A percentile compares a stretch with the other conserved stretches of the same genome.
Evolutionary conservation across 2,329 filamentous ascomycete species (phyloP).

Genomic region (Apiospora malaysiana): DNA sequence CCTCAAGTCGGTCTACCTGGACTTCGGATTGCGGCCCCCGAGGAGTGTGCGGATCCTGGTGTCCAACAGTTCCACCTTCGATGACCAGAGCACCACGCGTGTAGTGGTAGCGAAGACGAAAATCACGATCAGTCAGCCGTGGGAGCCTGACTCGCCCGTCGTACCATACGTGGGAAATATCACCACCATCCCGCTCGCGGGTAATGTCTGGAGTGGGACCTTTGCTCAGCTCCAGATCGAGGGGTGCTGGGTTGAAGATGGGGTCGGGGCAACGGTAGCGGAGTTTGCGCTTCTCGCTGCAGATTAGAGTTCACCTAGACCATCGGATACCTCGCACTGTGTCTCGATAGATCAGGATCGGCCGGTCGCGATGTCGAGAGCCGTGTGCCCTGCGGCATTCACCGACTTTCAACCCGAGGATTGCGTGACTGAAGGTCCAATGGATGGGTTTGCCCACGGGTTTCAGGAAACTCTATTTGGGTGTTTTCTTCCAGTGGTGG

Average conservation of each 20-base stretch:
- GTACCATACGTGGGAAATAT: not conserved
- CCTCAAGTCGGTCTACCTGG: constrained; percentile 5
- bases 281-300: constrained; percentile 7
- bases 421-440: not conserved
- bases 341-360: not conserved
- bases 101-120: not conserved
- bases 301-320: not conserved
- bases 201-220: not conserved
- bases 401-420: not conserved
- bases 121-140: not conserved
- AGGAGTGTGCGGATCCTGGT: constrained; percentile 11
- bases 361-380: not conserved
- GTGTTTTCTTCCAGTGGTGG: not conserved
- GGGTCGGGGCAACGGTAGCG: constrained; percentile 12
- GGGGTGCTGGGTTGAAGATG: constrained; percentile 19
- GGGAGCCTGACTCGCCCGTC: constrained; percentile 10
- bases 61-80: constrained; percentile 20
- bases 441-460: not conserved
- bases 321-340: not conserved
- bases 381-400: not conserved
- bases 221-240: constrained; percentile 6
- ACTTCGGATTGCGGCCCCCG: constrained; percentile 18
- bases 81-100: not conserved
- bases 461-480: not conserved
- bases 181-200: not conserved